Evolutionary conservation across 306 rosid species (phyloP).

Genomic region (cucumber (Cucumis sativus)): Cucumber_9930_V3 NC_026656.2:20459001-20459500

Average conservation of each 20-base stretch:
- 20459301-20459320: background rate
- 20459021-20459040: too few relatives aligned
- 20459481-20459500: background rate
- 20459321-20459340: background rate
- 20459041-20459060: background rate
- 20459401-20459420: background rate
- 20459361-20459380: background rate
- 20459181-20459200: background rate
- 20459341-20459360: background rate
- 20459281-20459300: background rate
- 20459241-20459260: background rate
- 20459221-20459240: background rate
- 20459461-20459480: background rate
- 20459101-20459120: background rate
- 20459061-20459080: background rate
- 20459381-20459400: background rate
- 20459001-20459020: too few relatives aligned
- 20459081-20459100: background rate
- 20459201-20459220: background rate
- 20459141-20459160: background rate
- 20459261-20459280: background rate
- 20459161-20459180: background rate
- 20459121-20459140: background rate
- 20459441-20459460: constrained; percentile 1
- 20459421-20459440: background rate